Evolutionary conservation across 805 yeast species (phyloP).

Genomic region (Sungouiozyma intestinalis): DNA sequence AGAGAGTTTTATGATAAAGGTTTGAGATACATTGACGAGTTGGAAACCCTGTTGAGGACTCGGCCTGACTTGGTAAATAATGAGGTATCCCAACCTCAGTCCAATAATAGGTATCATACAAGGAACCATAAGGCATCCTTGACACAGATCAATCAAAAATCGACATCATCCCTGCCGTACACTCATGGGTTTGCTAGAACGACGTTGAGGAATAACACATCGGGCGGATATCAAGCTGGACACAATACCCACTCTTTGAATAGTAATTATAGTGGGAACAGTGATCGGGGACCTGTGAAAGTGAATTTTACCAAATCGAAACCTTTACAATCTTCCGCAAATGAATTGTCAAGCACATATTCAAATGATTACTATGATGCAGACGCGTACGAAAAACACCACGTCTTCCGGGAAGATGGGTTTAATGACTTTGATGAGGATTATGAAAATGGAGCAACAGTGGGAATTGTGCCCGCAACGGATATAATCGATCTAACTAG

Average conservation of each 20-base stretch:
- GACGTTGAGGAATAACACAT: constrained; percentile 24
- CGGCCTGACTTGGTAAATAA: constrained; percentile 1
- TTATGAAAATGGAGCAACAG: background rate
- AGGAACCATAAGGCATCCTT: constrained; percentile 14
- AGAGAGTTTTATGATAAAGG: constrained; percentile 31
- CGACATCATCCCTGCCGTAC: constrained; percentile 9
- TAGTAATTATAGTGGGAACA: background rate
- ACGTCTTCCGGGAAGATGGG: background rate
- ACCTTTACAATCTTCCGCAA: constrained; percentile 10
- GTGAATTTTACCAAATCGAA: constrained; percentile 23
- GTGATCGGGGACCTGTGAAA: constrained; percentile 1
- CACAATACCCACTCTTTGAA: background rate
- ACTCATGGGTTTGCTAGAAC: constrained; percentile 11
- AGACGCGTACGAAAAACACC: constrained; percentile 1
- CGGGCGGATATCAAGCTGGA: constrained; percentile 1
- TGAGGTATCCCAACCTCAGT: constrained; percentile 3
- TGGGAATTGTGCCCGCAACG: background rate
- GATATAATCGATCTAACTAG: constrained; percentile 2
- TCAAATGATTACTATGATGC: constrained; percentile 9
- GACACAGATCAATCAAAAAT: constrained; percentile 10
- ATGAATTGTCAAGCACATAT: background rate
- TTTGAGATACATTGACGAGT: constrained; percentile 33
- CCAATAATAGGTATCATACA: constrained; percentile 1
- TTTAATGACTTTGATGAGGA: background rate
- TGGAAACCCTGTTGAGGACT: constrained; percentile 12